Base-by-base conservation (phyloP, 805 yeast species). In the Metschnikowia arizonensis region DNA sequence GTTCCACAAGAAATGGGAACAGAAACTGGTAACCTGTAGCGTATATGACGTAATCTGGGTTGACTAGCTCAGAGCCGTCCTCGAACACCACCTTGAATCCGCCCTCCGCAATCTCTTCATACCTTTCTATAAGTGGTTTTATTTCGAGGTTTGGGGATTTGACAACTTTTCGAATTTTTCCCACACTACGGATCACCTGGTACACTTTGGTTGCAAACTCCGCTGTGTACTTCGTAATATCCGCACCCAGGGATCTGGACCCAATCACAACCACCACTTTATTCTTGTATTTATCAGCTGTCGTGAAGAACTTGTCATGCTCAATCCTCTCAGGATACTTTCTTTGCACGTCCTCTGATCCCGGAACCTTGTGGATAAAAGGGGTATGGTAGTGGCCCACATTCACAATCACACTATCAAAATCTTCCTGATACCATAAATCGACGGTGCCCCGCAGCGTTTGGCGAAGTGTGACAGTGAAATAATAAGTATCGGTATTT, bases 1-100 rank as follows among this genome's bases (percentile, higher is more conserved):
- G 58, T 1, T 83, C 53, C 14, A 53, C 44, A 41, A 87, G 61
- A 53, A 78, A 84, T 17, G 95, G 93, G 45, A 78, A 69, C 30
- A 79, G 74, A 56, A 81, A 81, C 37, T 79, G 66, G 61, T 85
- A 87, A 1, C 95, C 95, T 0, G 95, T 86, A 40, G 87, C 85
- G 59, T 81, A 84, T 8, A 86, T 66, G 8, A 87, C 66, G 18
- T 58, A 56, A 50, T 85, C 90, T 33, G 85, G 75, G 30, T 68
- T 69, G 1, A 54, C 53, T 2, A 82, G 47, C 9, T 54, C 60
- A 2, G 61, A 52, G 2, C 84, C 88, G 50, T 79, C 79, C 3
- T 53, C 67, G 46, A 82, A 77, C 10, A 61, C 56, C 1, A 81
- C 65, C 23, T 56, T 52, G 36, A 63, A 58, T 9, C 53, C 73